Base-by-base conservation (phyloP, 345 rosid species). In the Euphorbia lathyris region DNA sequence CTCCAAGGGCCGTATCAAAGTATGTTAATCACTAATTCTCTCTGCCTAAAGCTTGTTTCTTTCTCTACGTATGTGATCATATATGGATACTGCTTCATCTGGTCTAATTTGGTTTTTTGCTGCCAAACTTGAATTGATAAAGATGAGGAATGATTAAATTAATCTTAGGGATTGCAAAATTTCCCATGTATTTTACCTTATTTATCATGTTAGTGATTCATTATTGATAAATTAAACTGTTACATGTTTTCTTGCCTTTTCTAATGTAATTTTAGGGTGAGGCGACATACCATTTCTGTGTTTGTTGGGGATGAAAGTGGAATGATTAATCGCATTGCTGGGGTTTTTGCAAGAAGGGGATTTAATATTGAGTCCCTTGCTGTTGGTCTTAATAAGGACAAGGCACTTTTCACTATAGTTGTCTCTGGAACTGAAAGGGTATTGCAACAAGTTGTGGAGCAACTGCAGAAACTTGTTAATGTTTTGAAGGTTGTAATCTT, bases 221-320 rank as follows among this genome's bases (percentile, higher is more conserved):
- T 47, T 12, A 9, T 36, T 50, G 42, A 22, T 22, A 2, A 2
- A 17, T 62, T 19, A 1, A 48, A 1, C 22, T 70, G 12, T 5
- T 7, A 3, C 25, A 22, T 20, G 38, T 13, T 27, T 9, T 42
- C 9, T 43, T 45, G 30, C 7, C 5, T 29, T 34, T 5, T 34
- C 1, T 51, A 29, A 25, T 38, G 30, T 11, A 13, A 19, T 13
- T 65, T 9, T 79, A 90, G 99, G 87, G 85, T 81, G 75, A 87
- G 84, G 82, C 78, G 89, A 75, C 97, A 94, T 78, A 87, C 97
- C 0, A 85, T 95, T 38, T 95, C 97, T 0, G 97, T 95, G 26
- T 92, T 90, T 75, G 99, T 95, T 62, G 99, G 99, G 63, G 97
- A 95, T 67, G 99, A 95, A 73, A 92, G 97, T 72, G 99, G 99